Percentiles rank a stretch among this genome's conserved stretches.
Evolutionary conservation across 495 filamentous ascomycete species (phyloP).

Genomic region (Penicillium steckii): DNA sequence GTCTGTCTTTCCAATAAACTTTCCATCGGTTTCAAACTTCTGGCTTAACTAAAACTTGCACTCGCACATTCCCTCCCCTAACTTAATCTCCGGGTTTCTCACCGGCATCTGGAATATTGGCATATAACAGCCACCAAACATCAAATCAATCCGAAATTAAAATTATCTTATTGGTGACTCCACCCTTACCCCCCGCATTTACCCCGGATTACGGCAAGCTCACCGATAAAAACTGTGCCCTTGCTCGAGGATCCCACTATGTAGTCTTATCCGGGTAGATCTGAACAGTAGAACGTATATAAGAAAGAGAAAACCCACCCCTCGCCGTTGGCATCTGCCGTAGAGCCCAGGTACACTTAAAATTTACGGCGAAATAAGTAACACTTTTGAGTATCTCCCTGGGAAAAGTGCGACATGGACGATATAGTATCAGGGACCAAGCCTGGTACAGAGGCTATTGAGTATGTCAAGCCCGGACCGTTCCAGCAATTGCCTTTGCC

Average conservation of each 20-base stretch:
- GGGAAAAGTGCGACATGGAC: conserved; percentile 1
- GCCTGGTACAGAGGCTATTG: background rate
- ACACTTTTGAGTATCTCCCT: too few relatives aligned
- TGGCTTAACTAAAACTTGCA: too few relatives aligned
- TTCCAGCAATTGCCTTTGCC: conserved; percentile 9
- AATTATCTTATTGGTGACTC: background rate
- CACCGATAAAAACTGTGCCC: background rate
- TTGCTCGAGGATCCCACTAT: background rate
- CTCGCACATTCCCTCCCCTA: too few relatives aligned
- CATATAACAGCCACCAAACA: background rate
- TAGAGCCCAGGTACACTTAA: too few relatives aligned
- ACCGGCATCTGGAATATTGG: background rate
- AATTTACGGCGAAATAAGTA: too few relatives aligned
- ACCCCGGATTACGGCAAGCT: conserved; percentile 7
- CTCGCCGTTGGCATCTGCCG: background rate
- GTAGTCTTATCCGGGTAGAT: too few relatives aligned
- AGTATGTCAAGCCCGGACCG: conserved; percentile 3
- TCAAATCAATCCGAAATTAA: background rate
- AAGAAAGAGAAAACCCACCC: background rate
- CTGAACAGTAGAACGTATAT: background rate
- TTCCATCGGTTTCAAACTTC: too few relatives aligned
- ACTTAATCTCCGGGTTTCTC: conserved; percentile 2
- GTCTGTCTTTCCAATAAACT: too few relatives aligned
- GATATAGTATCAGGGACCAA: background rate
- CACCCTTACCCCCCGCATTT: conserved; percentile 1